These are phyloP conservation scores for Arthrobotrys iridis DNA, from an alignment of 2,329 filamentous ascomycete genomes.

Conservation along the genomic window DNA sequence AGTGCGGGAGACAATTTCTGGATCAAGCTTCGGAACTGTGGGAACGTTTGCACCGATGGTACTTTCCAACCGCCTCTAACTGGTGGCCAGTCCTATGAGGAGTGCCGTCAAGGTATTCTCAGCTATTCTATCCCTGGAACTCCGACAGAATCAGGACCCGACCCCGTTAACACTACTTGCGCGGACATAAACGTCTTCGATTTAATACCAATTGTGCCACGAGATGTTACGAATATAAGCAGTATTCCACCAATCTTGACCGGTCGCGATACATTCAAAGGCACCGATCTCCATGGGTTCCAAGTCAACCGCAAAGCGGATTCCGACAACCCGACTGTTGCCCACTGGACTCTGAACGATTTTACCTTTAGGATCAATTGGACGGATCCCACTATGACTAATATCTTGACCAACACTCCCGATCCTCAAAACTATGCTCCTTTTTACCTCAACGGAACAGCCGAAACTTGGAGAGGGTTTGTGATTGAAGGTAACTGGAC, in stretches of 20 bases:
- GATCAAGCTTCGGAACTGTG: conserved; percentile 8
- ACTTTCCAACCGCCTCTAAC: background rate
- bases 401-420: conserved; percentile 14
- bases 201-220: background rate
- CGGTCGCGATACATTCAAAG: background rate
- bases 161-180: background rate
- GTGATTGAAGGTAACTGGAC: background rate
- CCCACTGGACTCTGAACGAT: background rate
- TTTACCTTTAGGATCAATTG: background rate
- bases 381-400: background rate
- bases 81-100: background rate
- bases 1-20: conserved; percentile 34
- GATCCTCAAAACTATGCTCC: conserved; percentile 18
- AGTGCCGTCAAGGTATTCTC: conserved; percentile 3
- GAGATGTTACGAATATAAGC: too few relatives aligned
- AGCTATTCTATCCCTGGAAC: background rate
- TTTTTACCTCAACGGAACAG: conserved; percentile 15
- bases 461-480: background rate
- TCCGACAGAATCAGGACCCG: background rate
- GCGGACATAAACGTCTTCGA: background rate
- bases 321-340: background rate
- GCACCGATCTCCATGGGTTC: too few relatives aligned
- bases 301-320: background rate
- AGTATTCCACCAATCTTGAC: background rate
- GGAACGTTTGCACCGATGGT: background rate